Base-by-base conservation (phyloP, 768 basidiomycete species). In the Naganishia friedmannii region DNA sequence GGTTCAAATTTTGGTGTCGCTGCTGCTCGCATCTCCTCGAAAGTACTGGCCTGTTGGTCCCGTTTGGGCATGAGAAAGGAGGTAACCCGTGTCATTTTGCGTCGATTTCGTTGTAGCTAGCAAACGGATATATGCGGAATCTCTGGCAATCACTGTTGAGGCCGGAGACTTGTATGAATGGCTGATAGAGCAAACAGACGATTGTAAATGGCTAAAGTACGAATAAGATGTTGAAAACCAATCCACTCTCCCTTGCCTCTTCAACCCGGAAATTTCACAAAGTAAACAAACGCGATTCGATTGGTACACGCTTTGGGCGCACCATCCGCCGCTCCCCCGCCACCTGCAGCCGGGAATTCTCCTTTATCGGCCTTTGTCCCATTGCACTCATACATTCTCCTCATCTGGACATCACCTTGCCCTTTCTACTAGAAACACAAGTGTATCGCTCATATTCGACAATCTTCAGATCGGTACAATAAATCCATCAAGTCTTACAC, bases 21-120 rank as follows among this genome's bases (percentile, higher is more conserved):
- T 26, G 56, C 67, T 39, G 29, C 48, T 9, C 54, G 45, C 13
- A 76, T 66, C 65, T 81, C 80, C 67, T 79, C 79, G 9, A 77
- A 79, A 23, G 78, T 72, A 9, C 78, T 79, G 37, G 74, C 69
- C 19, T 78, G 74, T 58, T 76, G 75, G 17, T 58, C 68, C 67
- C 76, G 76, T 32, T 70, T 67, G 15, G 75, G 72, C 76, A 81
- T 75, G 15, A 77, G 77, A n/a, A 81, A 78, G 6, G 76, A 77
- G 8, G 80, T 81, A 58, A 77, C 74, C 54, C 80, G 73, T 17
- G 78, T 75, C 80, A 81, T 81, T 15, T 7, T 66, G 63, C 23
- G 46, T 2, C 17, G 65, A 4, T 48, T 48, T 23, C 45, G 60
- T 2, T 3, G 31, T 34, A 31, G 17, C n/a, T 34, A 17, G 8